Conservation (phyloP, 768 basidiomycete genomes). For the Mycena venus region DNA sequence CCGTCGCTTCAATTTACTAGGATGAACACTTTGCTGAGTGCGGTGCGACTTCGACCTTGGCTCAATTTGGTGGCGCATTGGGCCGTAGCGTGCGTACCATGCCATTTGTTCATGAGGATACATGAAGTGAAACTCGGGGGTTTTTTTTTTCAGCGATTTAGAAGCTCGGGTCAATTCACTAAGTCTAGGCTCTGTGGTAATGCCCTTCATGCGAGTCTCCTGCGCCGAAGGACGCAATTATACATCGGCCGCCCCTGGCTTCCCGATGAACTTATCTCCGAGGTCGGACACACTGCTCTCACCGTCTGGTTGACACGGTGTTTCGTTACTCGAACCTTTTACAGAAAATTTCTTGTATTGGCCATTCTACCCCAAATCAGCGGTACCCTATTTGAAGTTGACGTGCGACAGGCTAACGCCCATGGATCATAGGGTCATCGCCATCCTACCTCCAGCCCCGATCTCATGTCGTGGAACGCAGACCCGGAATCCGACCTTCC, state of each 20-base stretch:
- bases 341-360: conserved; percentile 11
- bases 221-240: neutral
- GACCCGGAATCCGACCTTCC: neutral
- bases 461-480: conserved; percentile 34
- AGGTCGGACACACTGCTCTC: neutral
- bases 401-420: conserved; percentile 47
- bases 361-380: conserved; percentile 44
- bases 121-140: no score
- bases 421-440: conserved; percentile 45
- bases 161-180: neutral
- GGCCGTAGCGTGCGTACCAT: no score
- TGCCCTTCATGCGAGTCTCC: neutral
- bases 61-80: no score
- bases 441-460: conserved; percentile 18
- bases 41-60: no score
- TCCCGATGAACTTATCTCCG: conserved; percentile 8
- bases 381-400: conserved; percentile 52
- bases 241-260: neutral
- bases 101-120: no score
- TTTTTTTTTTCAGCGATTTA: neutral
- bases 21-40: no score
- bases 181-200: neutral
- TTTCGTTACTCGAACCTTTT: neutral
- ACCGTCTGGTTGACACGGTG: neutral
- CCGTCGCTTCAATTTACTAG: neutral